These are phyloP conservation scores for Phanerochaete carnosa DNA, from an alignment of 768 basidiomycete species.

Conservation along the genomic window DNA sequence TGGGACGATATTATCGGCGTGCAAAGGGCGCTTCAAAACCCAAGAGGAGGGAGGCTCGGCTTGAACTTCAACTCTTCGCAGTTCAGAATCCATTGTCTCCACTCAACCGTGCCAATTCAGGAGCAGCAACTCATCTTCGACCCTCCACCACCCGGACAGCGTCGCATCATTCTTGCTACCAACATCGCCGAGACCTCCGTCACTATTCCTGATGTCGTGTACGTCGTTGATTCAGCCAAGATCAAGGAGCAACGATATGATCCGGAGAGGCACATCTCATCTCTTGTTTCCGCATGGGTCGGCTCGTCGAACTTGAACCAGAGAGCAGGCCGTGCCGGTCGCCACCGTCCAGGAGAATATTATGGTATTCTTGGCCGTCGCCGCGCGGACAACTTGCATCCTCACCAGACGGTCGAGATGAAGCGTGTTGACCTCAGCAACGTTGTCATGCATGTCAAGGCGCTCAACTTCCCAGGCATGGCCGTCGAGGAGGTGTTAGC, in stretches of 20 bases:
- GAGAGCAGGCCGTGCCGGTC: slow-evolving; percentile 87
- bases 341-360: slow-evolving; percentile 89
- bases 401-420: slow-evolving; percentile 94
- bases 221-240: slow-evolving; percentile 86
- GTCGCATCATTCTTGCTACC: slow-evolving; percentile 88
- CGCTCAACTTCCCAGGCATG: slow-evolving; percentile 84
- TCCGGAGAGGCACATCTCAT: slow-evolving; percentile 83
- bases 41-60: slow-evolving; percentile 30
- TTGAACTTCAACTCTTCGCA: slow-evolving; percentile 49
- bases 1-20: slow-evolving; percentile 86
- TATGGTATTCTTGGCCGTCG: slow-evolving; percentile 73
- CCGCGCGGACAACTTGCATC: slow-evolving; percentile 57
- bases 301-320: slow-evolving; percentile 89
- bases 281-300: slow-evolving; percentile 88
- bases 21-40: slow-evolving; percentile 56
- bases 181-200: slow-evolving; percentile 96
- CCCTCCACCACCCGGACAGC: slow-evolving; percentile 70
- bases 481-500: slow-evolving; percentile 83
- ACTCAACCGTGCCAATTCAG: slow-evolving; percentile 83
- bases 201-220: slow-evolving; percentile 93
- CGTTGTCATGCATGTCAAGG: slow-evolving; percentile 96
- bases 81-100: slow-evolving; percentile 75
- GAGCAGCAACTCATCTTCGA: slow-evolving; percentile 92
- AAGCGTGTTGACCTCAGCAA: slow-evolving; percentile 86
- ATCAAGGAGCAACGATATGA: slow-evolving; percentile 90